Conservation (phyloP, 176 grass and related monocot species). For the Saccharum officinarum region DNA sequence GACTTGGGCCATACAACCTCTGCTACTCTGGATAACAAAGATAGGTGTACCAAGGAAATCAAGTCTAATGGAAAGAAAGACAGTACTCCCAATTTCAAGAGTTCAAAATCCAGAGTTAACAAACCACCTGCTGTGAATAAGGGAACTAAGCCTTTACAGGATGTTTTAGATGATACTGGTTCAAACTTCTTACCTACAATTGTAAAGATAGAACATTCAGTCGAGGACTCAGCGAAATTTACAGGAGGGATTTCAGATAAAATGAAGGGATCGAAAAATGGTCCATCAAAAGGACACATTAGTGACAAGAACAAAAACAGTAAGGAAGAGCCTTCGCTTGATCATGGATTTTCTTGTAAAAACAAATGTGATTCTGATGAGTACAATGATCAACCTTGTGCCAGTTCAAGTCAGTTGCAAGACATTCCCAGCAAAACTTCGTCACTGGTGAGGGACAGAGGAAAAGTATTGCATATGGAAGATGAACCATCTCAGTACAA, state of each 20-base stretch:
- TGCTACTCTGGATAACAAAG: constrained; percentile 26
- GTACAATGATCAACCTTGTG: constrained; percentile 25
- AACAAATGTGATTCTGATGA: constrained; percentile 30
- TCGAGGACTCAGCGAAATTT: constrained; percentile 21
- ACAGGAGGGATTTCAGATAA: constrained; percentile 6
- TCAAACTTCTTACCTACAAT: constrained; percentile 27
- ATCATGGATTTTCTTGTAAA: constrained; percentile 33
- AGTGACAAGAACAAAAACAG: constrained; percentile 16
- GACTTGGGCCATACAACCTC: not conserved
- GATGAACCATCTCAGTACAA: constrained; percentile 36
- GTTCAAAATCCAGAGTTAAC: constrained; percentile 30
- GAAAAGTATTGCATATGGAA: constrained; percentile 31
- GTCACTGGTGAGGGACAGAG: constrained; percentile 33
- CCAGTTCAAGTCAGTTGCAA: constrained; percentile 33
- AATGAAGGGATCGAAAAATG: constrained; percentile 43
- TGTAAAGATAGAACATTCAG: constrained; percentile 30
- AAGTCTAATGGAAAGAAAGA: constrained; percentile 41
- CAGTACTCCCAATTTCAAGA: not conserved
- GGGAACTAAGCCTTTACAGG: constrained; percentile 28
- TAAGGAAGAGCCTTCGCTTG: constrained; percentile 33
- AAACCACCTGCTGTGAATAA: constrained; percentile 34
- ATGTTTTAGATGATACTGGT: constrained; percentile 38
- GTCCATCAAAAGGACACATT: constrained; percentile 15
- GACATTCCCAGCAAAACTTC: constrained; percentile 29
- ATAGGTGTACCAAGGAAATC: constrained; percentile 32